A percentile compares a stretch with the other conserved stretches of the same genome.
Evolutionary conservation across 2,329 filamentous ascomycete genomes (phyloP).

Genomic region (Fusarium sp.): DNA sequence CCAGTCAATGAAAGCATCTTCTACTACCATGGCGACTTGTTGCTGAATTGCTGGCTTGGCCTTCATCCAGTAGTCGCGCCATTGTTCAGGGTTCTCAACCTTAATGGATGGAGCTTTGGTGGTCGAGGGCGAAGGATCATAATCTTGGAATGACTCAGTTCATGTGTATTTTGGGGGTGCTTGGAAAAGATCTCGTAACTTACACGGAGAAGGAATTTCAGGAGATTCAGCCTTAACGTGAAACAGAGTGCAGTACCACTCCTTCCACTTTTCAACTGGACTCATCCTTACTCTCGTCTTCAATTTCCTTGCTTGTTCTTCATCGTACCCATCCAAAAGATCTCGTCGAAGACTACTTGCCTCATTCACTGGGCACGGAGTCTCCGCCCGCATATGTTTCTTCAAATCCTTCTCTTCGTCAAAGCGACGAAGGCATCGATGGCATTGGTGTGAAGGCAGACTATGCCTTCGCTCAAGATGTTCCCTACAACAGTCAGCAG

Average conservation of each 20-base stretch:
- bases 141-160: conserved; percentile 6
- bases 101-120: not conserved
- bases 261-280: conserved; percentile 31
- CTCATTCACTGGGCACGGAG: conserved; percentile 36
- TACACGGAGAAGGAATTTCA: conserved; percentile 41
- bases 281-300: conserved; percentile 14
- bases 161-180: not conserved
- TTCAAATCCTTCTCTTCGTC: conserved; percentile 32
- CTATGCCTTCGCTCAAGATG: conserved; percentile 39
- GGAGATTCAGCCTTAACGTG: conserved; percentile 23
- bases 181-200: conserved; percentile 2
- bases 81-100: not conserved
- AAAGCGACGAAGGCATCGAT: conserved; percentile 35
- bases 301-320: conserved; percentile 36
- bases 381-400: conserved; percentile 33
- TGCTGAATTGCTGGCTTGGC: conserved; percentile 17
- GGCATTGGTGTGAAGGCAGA: conserved; percentile 34
- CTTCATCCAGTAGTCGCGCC: conserved; percentile 17
- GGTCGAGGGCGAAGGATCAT: conserved; percentile 7
- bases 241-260: conserved; percentile 36
- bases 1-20: conserved; percentile 3
- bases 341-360: conserved; percentile 12
- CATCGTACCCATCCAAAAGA: conserved; percentile 38
- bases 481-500: conserved; percentile 29
- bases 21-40: conserved; percentile 10